Evolutionary conservation across 2,329 filamentous ascomycete genomes (phyloP).

Genomic region (Zymoseptoria ardabiliae): DNA sequence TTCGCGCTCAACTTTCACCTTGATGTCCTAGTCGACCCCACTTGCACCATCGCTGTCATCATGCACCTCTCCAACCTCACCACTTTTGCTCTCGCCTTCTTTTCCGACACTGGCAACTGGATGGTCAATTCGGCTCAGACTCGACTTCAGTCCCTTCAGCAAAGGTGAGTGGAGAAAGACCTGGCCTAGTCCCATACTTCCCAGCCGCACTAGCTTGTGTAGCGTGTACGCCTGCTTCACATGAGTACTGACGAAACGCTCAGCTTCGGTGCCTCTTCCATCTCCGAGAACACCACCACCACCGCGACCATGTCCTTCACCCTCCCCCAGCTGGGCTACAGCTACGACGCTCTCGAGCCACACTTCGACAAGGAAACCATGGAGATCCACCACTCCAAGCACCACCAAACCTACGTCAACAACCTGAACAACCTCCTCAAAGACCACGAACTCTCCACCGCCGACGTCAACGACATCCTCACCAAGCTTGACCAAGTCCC

Average conservation of each 20-base stretch:
- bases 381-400: conserved; percentile 72
- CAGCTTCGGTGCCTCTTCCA: neutral
- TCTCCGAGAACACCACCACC: neutral
- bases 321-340: conserved; percentile 25
- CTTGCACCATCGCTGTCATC: conserved; percentile 2
- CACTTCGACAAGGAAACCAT: conserved; percentile 73
- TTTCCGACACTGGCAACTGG: conserved; percentile 10
- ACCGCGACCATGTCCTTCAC: conserved; percentile 22
- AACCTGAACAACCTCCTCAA: conserved; percentile 63
- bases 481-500: conserved; percentile 47
- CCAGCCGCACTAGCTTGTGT: neutral
- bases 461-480: conserved; percentile 39
- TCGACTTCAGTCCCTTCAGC: conserved; percentile 19
- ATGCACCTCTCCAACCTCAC: conserved; percentile 24
- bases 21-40: conserved; percentile 12
- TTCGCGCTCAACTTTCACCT: conserved; percentile 16
- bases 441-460: conserved; percentile 48
- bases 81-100: conserved; percentile 13
- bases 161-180: conserved; percentile 12
- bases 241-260: neutral
- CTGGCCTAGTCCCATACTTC: neutral
- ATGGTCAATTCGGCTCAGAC: conserved; percentile 23
- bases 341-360: conserved; percentile 58
- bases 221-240: neutral
- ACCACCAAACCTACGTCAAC: conserved; percentile 71